phyloP scores from a whole-genome alignment of 192 early-diverging fungal species.

The Cladochytrium replicatum region DNA sequence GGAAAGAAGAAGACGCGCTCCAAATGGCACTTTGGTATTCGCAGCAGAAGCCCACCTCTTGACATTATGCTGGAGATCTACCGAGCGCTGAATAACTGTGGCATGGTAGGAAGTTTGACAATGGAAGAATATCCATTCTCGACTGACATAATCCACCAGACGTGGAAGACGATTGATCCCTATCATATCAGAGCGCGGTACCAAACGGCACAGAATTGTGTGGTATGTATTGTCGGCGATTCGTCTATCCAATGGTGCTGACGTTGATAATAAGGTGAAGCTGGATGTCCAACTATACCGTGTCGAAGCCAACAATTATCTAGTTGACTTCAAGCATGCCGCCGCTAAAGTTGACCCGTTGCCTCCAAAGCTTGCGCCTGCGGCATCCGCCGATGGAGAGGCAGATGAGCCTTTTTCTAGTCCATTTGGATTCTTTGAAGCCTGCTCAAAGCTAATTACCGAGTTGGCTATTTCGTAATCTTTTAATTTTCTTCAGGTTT shows the following conservation, averaged over 20 bases:
- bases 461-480: conserved; percentile 89
- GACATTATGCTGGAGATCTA: conserved; percentile 99
- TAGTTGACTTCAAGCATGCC: conserved; percentile 92
- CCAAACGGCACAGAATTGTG: no score
- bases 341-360: no score
- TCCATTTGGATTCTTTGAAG: conserved; percentile 96
- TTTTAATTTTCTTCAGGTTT: no score
- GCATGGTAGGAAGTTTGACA: conserved; percentile 63
- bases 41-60: conserved; percentile 76
- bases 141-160: conserved; percentile 18
- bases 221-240: no score
- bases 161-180: conserved; percentile 85
- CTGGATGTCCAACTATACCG: conserved; percentile 92
- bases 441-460: conserved; percentile 86
- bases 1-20: conserved; percentile 45
- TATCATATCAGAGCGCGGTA: no score
- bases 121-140: no score
- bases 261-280: no score
- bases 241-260: no score
- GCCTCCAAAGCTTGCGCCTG: no score
- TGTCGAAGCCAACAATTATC: conserved; percentile 80
- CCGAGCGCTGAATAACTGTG: conserved; percentile 75
- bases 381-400: no score
- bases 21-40: conserved; percentile 98
- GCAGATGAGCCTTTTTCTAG: no score